phyloP scores from a whole-genome alignment of 1,284 basidiomycete species.

The Pyrrhoderma noxium region DNA sequence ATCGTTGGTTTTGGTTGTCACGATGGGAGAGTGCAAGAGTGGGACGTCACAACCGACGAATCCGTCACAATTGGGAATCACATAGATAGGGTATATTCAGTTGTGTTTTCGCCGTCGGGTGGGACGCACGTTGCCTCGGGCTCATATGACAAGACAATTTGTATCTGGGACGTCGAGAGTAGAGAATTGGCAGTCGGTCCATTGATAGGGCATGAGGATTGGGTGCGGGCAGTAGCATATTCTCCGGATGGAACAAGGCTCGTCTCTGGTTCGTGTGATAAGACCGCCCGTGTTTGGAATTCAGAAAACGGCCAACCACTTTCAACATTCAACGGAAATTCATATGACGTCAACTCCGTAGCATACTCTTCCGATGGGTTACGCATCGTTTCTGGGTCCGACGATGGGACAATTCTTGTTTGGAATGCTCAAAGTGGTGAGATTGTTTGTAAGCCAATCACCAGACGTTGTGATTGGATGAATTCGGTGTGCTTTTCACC shows the following conservation, averaged over 20 bases:
- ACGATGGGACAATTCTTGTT: slow-evolving; percentile 4
- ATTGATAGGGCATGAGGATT: slow-evolving; percentile 99
- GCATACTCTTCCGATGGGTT: slow-evolving; percentile 11
- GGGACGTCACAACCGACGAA: neutral
- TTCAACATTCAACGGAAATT: neutral
- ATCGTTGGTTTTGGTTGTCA: too few species aligned
- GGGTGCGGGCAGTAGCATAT: slow-evolving; percentile 98
- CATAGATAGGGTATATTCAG: neutral
- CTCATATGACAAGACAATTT: slow-evolving; percentile 35
- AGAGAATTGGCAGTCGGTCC: slow-evolving; percentile 87
- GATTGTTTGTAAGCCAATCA: slow-evolving; percentile 2
- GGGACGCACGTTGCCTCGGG: neutral
- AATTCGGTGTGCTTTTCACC: slow-evolving; percentile 15
- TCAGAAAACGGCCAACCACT: slow-evolving; percentile 22
- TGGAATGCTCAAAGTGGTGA: slow-evolving; percentile 14
- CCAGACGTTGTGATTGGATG: slow-evolving; percentile 5
- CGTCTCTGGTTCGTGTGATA: slow-evolving; percentile 70
- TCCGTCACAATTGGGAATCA: neutral
- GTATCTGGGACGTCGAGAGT: neutral
- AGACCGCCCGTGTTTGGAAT: slow-evolving; percentile 80
- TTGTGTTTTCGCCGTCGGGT: neutral
- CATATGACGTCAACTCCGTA: neutral
- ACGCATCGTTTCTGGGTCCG: slow-evolving; percentile 12
- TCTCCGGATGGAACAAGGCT: slow-evolving; percentile 82
- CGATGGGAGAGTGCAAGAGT: neutral